Evolutionary conservation across 805 yeast species (phyloP).

Genomic region (Hemisphaericaspora nanyangensis): DNA sequence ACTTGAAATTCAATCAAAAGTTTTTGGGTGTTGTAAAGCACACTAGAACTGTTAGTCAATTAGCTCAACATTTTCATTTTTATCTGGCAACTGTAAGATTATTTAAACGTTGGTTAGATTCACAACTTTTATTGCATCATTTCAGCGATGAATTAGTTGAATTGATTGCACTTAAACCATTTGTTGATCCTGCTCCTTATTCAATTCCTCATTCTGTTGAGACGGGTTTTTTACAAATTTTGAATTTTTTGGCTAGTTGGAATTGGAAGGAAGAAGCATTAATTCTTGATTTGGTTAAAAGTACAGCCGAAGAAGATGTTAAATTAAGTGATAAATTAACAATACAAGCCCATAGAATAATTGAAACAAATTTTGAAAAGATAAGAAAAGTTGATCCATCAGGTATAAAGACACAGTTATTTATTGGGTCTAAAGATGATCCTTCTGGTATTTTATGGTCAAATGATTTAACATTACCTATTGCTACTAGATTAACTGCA

Average conservation of each 20-base stretch:
- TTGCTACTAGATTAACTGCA: slow-evolving; percentile 85
- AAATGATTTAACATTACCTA: slow-evolving; percentile 57
- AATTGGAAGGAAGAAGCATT: slow-evolving; percentile 91
- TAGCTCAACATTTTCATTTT: slow-evolving; percentile 67
- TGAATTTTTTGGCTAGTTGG: slow-evolving; percentile 76
- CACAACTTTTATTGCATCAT: slow-evolving; percentile 70
- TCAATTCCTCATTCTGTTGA: slow-evolving; percentile 73
- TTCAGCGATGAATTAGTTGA: slow-evolving; percentile 79
- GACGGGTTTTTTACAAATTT: slow-evolving; percentile 73
- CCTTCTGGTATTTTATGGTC: slow-evolving; percentile 87
- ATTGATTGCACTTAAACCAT: slow-evolving; percentile 75
- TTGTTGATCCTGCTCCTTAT: slow-evolving; percentile 86
- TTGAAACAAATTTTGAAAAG: slow-evolving; percentile 61
- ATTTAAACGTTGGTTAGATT: slow-evolving; percentile 85
- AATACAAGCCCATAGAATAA: slow-evolving; percentile 55
- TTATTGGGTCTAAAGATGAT: slow-evolving; percentile 80
- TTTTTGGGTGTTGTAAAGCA: slow-evolving; percentile 73
- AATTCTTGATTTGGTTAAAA: slow-evolving; percentile 68
- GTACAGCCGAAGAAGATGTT: slow-evolving; percentile 26
- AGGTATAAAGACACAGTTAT: slow-evolving; percentile 72
- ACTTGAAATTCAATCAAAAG: slow-evolving; percentile 59
- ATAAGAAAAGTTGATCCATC: slow-evolving; percentile 78
- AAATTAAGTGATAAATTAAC: slow-evolving; percentile 60
- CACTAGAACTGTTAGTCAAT: slow-evolving; percentile 68
- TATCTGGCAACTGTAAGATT: slow-evolving; percentile 79